Percentiles rank a stretch among this genome's conserved stretches.
Evolutionary conservation across 2,329 filamentous ascomycete genomes (phyloP).

Genomic region (Endocalyx cinctus): DNA sequence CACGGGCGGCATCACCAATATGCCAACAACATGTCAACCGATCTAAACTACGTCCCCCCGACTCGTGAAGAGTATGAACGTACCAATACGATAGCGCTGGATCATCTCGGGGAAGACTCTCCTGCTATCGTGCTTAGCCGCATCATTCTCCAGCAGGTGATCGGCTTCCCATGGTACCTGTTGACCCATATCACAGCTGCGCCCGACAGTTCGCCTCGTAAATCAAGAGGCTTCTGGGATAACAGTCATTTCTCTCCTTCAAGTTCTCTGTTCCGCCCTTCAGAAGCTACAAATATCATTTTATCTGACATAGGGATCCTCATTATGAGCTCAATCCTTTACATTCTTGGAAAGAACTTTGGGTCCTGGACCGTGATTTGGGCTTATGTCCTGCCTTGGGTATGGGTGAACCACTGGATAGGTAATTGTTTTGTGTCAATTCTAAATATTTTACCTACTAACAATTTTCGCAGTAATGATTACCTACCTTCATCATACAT

Average conservation of each 20-base stretch:
- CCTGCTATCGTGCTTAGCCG: conserved; percentile 1
- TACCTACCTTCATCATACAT: conserved; percentile 68
- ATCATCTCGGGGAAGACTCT: conserved; percentile 6
- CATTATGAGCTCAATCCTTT: conserved; percentile 48
- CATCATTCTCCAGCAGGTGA: conserved; percentile 48
- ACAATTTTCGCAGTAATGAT: conserved; percentile 52
- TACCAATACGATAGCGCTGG: conserved; percentile 2
- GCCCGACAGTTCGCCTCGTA: conserved; percentile 26
- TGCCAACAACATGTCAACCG: conserved; percentile 12
- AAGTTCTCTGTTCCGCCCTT: conserved; percentile 53
- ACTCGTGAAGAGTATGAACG: conserved; percentile 7
- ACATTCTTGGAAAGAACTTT: conserved; percentile 45
- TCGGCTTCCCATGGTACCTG: conserved; percentile 57
- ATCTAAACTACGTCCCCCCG: conserved; percentile 13
- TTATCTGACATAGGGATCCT: conserved; percentile 44
- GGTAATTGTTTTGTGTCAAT: conserved; percentile 35
- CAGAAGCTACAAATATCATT: conserved; percentile 49
- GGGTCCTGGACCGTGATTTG: conserved; percentile 51
- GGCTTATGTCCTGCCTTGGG: conserved; percentile 58
- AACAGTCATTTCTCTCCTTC: conserved; percentile 55
- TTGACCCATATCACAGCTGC: conserved; percentile 5
- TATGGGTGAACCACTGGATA: conserved; percentile 69
- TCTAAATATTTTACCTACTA: background rate
- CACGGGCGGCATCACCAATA: conserved; percentile 13
- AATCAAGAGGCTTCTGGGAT: conserved; percentile 32